Evolutionary conservation across 495 filamentous ascomycete species (phyloP).

Genomic region (Penicillium paxilli): DNA sequence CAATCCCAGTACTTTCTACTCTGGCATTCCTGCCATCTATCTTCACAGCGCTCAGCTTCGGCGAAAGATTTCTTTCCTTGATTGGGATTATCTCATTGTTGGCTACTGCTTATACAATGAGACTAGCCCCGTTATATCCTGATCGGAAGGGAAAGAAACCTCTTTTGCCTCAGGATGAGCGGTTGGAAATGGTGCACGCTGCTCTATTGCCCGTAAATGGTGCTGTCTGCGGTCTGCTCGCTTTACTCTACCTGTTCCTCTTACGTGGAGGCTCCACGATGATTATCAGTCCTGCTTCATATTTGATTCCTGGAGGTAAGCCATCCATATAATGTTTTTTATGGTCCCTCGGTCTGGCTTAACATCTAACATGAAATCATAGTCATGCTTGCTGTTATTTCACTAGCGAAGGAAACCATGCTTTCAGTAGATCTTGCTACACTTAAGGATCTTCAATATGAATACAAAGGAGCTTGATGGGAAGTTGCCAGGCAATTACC

Average conservation of each 20-base stretch:
- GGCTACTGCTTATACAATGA: slow-evolving; percentile 55
- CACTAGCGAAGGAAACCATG: slow-evolving; percentile 41
- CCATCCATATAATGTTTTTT: neutral
- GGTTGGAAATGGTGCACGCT: slow-evolving; percentile 8
- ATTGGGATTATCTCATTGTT: slow-evolving; percentile 60
- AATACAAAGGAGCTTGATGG: slow-evolving; percentile 55
- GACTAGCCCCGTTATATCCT: slow-evolving; percentile 28
- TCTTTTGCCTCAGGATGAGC: slow-evolving; percentile 15
- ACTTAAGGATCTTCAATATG: slow-evolving; percentile 50
- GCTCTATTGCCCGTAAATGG: slow-evolving; percentile 26
- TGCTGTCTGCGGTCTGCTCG: slow-evolving; percentile 26
- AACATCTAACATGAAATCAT: neutral
- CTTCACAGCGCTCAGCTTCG: slow-evolving; percentile 23
- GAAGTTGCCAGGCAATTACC: too few species aligned
- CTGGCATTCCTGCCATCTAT: slow-evolving; percentile 55
- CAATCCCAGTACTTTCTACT: slow-evolving; percentile 52
- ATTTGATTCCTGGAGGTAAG: slow-evolving; percentile 42
- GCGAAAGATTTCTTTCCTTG: slow-evolving; percentile 46
- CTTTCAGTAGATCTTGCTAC: slow-evolving; percentile 44
- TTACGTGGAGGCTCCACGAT: slow-evolving; percentile 7
- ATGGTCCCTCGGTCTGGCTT: neutral
- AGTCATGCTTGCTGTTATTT: slow-evolving; percentile 40
- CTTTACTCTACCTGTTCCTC: slow-evolving; percentile 20
- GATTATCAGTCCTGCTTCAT: slow-evolving; percentile 21
- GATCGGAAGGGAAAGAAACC: slow-evolving; percentile 36